These are phyloP conservation scores for Penicillium egyptiacum DNA, from an alignment of 495 filamentous ascomycete species.

Conservation along the genomic window DNA sequence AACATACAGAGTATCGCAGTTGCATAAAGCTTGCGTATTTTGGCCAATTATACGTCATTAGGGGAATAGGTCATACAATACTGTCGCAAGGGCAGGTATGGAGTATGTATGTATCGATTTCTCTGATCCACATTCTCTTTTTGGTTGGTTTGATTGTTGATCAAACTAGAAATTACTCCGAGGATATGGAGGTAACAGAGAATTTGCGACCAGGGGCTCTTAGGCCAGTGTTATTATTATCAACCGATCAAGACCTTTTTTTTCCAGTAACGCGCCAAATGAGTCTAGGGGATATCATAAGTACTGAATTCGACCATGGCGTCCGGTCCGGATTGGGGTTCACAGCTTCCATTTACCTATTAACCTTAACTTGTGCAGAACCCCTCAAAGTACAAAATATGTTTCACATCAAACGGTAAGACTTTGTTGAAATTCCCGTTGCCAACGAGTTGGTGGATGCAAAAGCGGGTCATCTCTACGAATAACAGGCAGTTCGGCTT, in stretches of 20 bases:
- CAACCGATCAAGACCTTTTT: not conserved
- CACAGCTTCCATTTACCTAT: not conserved
- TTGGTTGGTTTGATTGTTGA: slow-evolving; percentile 6
- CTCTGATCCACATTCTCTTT: slow-evolving; percentile 2
- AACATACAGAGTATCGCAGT: not conserved
- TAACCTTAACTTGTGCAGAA: not conserved
- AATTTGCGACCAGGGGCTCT: not conserved
- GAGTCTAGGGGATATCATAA: not conserved
- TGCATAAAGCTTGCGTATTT: not conserved
- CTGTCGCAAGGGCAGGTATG: not conserved
- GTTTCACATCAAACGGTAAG: not conserved
- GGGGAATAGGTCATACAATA: not conserved
- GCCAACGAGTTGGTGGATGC: not conserved
- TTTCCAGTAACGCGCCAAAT: not conserved
- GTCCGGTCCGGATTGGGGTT: not conserved
- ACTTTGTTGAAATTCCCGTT: not conserved
- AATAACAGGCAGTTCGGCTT: not conserved
- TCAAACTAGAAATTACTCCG: slow-evolving; percentile 9
- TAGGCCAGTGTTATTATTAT: not conserved
- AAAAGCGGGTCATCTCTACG: not conserved
- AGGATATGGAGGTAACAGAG: not conserved
- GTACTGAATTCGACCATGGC: not conserved
- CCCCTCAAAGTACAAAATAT: not conserved
- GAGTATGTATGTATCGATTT: not conserved
- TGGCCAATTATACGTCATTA: not conserved